Evolutionary conservation across 2,329 filamentous ascomycete genomes (phyloP).

Genomic region (Neofusicoccum ribis): DNA sequence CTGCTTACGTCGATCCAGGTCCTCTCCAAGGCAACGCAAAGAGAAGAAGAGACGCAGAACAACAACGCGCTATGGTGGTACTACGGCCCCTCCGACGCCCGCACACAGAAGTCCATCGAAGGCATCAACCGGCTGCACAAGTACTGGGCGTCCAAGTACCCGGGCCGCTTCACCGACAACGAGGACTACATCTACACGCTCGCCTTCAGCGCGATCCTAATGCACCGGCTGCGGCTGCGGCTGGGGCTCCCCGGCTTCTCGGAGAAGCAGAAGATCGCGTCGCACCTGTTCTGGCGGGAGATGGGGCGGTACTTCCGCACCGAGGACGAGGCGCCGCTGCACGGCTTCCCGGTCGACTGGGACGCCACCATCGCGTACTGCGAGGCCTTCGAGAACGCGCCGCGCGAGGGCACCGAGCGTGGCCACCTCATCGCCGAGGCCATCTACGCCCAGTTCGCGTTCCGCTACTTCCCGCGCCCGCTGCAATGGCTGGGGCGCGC

Average conservation of each 20-base stretch:
- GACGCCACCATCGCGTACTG: not conserved
- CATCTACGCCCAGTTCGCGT: not conserved
- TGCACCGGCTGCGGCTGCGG: not conserved
- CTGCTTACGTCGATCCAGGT: not conserved
- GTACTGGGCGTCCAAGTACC: not conserved
- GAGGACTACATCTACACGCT: not conserved
- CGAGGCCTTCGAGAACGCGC: not conserved
- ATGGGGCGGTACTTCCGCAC: not conserved
- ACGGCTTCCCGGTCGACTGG: not conserved
- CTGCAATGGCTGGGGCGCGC: not conserved
- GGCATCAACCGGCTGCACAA: not conserved
- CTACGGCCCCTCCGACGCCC: not conserved
- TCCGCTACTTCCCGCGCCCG: not conserved
- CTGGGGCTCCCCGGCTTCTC: not conserved
- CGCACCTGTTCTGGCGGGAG: not conserved
- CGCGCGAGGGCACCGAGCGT: not conserved
- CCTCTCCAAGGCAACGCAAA: not conserved
- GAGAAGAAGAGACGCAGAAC: conserved; percentile 8
- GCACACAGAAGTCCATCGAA: not conserved
- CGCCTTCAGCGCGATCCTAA: not conserved
- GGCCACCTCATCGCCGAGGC: conserved; percentile 2
- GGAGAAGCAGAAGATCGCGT: not conserved
- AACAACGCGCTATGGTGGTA: not conserved
- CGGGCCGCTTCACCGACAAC: not conserved
- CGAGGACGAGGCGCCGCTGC: not conserved